Evolutionary conservation across 176 grass and related monocot species (phyloP).

Genomic region (Hyparrhenia diplandra): DNA sequence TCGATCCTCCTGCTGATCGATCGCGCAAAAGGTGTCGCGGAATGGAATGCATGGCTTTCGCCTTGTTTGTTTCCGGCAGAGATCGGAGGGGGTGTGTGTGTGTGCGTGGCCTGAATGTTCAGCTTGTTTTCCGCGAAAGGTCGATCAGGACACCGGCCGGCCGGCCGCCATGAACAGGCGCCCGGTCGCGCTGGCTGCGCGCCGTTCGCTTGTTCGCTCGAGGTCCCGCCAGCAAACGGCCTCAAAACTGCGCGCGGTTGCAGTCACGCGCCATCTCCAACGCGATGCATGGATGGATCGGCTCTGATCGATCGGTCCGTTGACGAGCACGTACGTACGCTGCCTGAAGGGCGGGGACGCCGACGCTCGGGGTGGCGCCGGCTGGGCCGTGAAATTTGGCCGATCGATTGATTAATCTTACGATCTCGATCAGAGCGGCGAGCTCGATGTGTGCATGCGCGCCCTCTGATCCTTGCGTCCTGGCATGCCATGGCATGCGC

Average conservation of each 20-base stretch:
- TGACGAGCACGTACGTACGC: background rate
- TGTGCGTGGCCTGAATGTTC: background rate
- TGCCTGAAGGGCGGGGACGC: background rate
- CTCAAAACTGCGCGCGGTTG: constrained; percentile 11
- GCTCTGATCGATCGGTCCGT: background rate
- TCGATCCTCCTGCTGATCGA: background rate
- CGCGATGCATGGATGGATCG: background rate
- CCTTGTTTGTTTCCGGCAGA: constrained; percentile 4
- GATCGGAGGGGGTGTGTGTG: background rate
- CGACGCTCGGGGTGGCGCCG: background rate
- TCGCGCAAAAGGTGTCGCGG: background rate
- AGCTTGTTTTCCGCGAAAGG: background rate
- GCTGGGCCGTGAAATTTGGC: background rate
- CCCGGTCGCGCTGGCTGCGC: background rate
- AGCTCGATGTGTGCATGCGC: background rate
- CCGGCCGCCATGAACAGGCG: background rate
- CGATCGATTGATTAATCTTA: background rate
- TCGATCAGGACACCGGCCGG: background rate
- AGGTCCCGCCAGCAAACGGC: background rate
- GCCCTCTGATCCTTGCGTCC: background rate
- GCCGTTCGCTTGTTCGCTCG: background rate
- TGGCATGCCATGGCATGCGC: background rate
- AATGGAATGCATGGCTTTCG: background rate
- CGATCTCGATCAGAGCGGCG: background rate
- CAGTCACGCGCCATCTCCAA: background rate